A percentile compares a stretch with the other conserved stretches of the same genome.
These are phyloP conservation scores for Ophiostoma ulmi DNA, from an alignment of 2,329 filamentous ascomycete genomes.

Conservation along the genomic window DNA sequence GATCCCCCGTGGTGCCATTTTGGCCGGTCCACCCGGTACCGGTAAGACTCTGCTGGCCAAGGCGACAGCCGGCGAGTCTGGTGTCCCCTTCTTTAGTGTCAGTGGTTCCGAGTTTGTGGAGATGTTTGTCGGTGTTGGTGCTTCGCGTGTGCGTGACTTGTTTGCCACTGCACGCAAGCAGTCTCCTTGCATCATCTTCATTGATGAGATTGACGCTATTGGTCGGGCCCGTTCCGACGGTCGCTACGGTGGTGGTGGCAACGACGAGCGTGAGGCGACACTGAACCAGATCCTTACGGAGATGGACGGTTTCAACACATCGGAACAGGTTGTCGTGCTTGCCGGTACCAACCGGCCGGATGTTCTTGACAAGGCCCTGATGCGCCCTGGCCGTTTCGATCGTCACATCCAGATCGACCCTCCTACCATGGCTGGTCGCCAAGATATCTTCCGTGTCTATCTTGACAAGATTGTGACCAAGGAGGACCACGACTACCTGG, in stretches of 20 bases:
- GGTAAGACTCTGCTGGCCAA: conserved; percentile 97
- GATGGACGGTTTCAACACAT: conserved; percentile 98
- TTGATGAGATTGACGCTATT: conserved; percentile 98
- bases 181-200: conserved; percentile 98
- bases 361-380: conserved; percentile 87
- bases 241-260: conserved; percentile 69
- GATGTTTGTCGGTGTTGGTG: conserved; percentile 99
- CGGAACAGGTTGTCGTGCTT: conserved; percentile 91
- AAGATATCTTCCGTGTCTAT: conserved; percentile 94
- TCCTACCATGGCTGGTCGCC: conserved; percentile 92
- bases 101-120: conserved; percentile 98
- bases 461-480: conserved; percentile 89
- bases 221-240: conserved; percentile 82
- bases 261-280: conserved; percentile 94
- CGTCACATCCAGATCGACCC: conserved; percentile 92
- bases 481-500: conserved; percentile 81
- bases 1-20: conserved; percentile 92
- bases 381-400: conserved; percentile 95
- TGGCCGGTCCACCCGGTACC: conserved; percentile 95
- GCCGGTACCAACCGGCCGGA: conserved; percentile 96
- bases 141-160: conserved; percentile 88
- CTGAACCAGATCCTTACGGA: conserved; percentile 98
- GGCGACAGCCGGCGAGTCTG: conserved; percentile 93
- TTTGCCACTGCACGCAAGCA: conserved; percentile 94
- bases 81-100: conserved; percentile 96